These are phyloP conservation scores for Calocybe indica DNA, from an alignment of 768 basidiomycete genomes.

Conservation along the genomic window DNA sequence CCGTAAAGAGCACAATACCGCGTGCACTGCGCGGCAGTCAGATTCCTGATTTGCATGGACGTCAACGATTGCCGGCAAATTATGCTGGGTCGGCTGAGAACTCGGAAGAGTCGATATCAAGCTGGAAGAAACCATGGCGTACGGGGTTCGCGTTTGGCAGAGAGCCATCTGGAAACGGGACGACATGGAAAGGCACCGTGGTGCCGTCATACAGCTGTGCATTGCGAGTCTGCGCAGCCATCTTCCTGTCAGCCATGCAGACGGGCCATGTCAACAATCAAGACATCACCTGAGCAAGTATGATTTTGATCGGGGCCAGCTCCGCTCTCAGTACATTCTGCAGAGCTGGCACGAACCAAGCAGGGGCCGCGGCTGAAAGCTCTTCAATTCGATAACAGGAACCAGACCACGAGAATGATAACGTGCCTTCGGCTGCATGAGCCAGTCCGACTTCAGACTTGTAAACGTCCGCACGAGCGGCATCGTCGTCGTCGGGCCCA, in stretches of 20 bases:
- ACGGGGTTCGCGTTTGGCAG: not conserved
- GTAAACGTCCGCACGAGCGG: not conserved
- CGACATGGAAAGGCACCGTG: not conserved
- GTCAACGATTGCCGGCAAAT: not conserved
- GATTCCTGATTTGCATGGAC: not conserved
- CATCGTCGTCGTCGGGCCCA: not conserved
- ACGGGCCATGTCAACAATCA: not conserved
- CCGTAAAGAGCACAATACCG: not conserved
- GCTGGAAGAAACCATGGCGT: not conserved
- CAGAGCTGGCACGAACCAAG: not conserved
- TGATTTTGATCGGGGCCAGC: not conserved
- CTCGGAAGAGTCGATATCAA: not conserved
- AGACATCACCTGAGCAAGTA: not conserved
- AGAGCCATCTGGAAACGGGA: not conserved
- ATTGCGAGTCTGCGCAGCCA: not conserved
- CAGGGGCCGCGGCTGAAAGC: not conserved
- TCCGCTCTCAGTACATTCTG: not conserved
- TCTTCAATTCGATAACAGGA: not conserved
- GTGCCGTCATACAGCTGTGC: not conserved
- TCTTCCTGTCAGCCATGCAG: not conserved
- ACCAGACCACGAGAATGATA: not conserved
- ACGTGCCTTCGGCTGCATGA: not conserved
- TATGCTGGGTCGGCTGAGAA: not conserved
- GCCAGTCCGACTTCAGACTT: not conserved
- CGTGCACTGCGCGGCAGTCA: not conserved